Evolutionary conservation across 2,329 filamentous ascomycete genomes (phyloP), one percentile per base, ranked within the genome.

Genomic region (Curvularia hawaiiensis): DNA sequence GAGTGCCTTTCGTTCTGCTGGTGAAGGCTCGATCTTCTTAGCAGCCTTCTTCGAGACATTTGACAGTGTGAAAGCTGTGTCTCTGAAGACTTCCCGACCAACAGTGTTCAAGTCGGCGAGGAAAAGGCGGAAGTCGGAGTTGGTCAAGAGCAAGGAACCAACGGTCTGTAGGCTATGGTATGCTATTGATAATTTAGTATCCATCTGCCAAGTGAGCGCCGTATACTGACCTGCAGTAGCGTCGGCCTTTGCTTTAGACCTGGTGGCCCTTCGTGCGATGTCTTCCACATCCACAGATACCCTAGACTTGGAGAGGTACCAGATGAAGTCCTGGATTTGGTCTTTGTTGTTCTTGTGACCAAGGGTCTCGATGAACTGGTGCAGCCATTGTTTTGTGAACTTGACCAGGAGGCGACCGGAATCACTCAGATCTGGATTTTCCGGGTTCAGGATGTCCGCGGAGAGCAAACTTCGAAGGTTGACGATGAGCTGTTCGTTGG

Each of bases 321-420:
- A 97, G 39, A 97, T 82, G 62, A 97, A 90, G 68, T 97, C 91
- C 75, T 98, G 94, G 18, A 98, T 85, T 74, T 97, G 90, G 75
- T 98, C 92, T 16, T 85, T 77, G 60, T 82, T 80, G 75, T 97
- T 97, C 80, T 97, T 98, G 76, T 92, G 83, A 54, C 86, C 82
- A 45, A 97, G 74, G 6, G 97, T 78, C n/a, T 91, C 86, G 67
- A 96, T 94, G 73, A 97, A 87, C 56, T 93, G 84, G 56, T 87
- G 84, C 8, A 97, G 79, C 85, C 87, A 94, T 65, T 89, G 82
- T 72, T 89, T 90, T 48, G 83, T 82, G 70, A 89, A 89, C 59
- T 88, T 88, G 51, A 90, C 81, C 24, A 98, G 81, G 47, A 88
- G 84, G 9, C 88, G 85, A 24, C 93, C 92, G 9, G 90, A 90